A percentile compares a stretch with the other conserved stretches of the same genome.
Conservation (phyloP, 192 early-diverging fungal genomes). For the Entrophospora sp. region DNA sequence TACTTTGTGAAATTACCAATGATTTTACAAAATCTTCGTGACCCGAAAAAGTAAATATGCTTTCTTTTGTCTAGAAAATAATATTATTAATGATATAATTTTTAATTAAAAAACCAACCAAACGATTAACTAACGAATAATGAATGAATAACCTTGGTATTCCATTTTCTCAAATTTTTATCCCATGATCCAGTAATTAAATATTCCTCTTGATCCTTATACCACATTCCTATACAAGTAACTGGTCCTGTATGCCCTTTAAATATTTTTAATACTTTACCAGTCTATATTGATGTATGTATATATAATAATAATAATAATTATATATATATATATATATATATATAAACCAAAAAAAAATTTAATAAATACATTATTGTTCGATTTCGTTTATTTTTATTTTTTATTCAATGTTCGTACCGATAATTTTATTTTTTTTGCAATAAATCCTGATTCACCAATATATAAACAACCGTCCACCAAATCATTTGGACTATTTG, state of each 20-base stretch:
- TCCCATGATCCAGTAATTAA: conserved; percentile 94
- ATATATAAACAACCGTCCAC: conserved; percentile 44
- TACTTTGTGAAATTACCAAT: conserved; percentile 38
- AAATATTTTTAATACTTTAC: conserved; percentile 41
- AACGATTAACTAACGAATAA: no score
- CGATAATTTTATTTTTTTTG: conserved; percentile 55
- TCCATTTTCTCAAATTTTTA: conserved; percentile 79
- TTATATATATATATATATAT: no score
- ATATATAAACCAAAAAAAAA: no score
- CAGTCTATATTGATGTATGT: no score
- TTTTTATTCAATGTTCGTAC: conserved; percentile 32
- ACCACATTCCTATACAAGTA: conserved; percentile 51
- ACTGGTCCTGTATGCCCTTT: conserved; percentile 66
- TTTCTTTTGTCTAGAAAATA: conserved; percentile 43
- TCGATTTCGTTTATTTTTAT: background rate
- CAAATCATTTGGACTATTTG: conserved; percentile 33
- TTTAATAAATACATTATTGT: background rate
- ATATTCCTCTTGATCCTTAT: conserved; percentile 38
- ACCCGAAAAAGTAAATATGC: conserved; percentile 55
- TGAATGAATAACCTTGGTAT: conserved; percentile 52
- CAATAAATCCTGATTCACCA: conserved; percentile 66
- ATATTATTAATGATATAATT: conserved; percentile 4
- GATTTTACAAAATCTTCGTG: conserved; percentile 92
- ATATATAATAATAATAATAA: no score
- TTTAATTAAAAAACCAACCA: no score